Percentiles rank a stretch among this genome's conserved stretches.
These are phyloP conservation scores for Uronychia binucleata DNA, from an alignment of 73 alveolate genomes.

Conservation along the genomic window DNA sequence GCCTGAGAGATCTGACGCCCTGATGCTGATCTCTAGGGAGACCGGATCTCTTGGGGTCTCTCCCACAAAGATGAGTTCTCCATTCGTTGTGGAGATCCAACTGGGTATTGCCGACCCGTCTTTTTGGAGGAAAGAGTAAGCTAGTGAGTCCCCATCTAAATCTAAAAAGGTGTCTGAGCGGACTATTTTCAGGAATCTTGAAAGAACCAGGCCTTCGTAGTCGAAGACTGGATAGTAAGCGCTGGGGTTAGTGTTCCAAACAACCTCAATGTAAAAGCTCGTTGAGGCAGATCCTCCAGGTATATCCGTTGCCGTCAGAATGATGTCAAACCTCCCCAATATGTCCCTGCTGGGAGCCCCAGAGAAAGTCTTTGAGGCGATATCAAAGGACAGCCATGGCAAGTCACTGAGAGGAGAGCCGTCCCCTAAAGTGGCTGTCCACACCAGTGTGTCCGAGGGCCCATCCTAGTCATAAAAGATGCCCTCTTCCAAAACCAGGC, in stretches of 20 bases:
- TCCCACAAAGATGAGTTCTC: neutral
- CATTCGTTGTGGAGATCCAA: neutral
- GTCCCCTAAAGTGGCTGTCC: neutral
- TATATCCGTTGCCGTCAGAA: too few relatives aligned
- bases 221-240: too few relatives aligned
- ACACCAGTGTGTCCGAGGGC: neutral
- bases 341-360: too few relatives aligned
- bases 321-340: too few relatives aligned
- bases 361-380: too few relatives aligned
- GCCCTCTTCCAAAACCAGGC: neutral
- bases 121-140: neutral
- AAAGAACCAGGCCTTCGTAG: too few relatives aligned
- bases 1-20: neutral
- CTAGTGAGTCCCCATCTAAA: neutral
- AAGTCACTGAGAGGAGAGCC: slow-evolving; percentile 1
- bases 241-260: too few relatives aligned
- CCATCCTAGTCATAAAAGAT: neutral
- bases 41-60: neutral
- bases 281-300: too few relatives aligned
- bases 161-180: neutral
- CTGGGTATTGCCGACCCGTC: neutral
- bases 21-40: neutral
- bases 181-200: too few relatives aligned
- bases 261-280: too few relatives aligned
- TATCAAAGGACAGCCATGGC: too few relatives aligned